Base-by-base conservation (phyloP, 345 rosid genomes). In the Capsella bursapastoris region DNA sequence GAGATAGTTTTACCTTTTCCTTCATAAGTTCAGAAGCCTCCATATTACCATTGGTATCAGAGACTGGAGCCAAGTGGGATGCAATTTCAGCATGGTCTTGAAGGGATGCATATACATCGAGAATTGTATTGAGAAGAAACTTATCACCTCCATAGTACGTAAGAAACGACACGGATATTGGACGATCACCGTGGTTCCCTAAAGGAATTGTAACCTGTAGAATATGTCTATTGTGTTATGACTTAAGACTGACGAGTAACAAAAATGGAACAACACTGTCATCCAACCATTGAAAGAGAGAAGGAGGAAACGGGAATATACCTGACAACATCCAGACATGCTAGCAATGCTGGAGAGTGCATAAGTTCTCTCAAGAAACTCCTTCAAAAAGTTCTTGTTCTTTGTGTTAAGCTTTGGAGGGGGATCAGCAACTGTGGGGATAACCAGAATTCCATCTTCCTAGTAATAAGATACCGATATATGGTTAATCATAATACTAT, bases 301-400 rank as follows among this genome's bases (percentile, higher is more conserved):
- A 66, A 57, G 38, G 48, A 70, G 58, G 72, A 50, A 75, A 45
- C 28, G 14, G 27, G 8, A 67, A 63, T 31, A 66, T 78, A 89
- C 98, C 93, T 94, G 95, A 80, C 98, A 91, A 76, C 97, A 89
- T 3, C 97, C 97, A 51, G 98, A 91, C 91, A 91, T 80, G 86
- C 95, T 94, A 31, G 97, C 87, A 58, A 94, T 83, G 82, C 93
- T 83, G 37, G 87, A 80, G 70, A 88, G 81, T 25, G 85, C 78
- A 47, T 74, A 83, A 37, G 85, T 84, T 73, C 93, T 79, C 74
- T 87, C 84, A 60, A 82, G 81, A 81, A 86, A 85, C 82, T 87
- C 97, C 51, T 80, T 73, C 76, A 77, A 64, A 74, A 48, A 51
- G 34, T 70, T 68, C 79, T 87, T 89, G 22, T 70, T 72, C 86